A percentile compares a stretch with the other conserved stretches of the same genome.
These are phyloP conservation scores for Saturnispora hagleri DNA, from an alignment of 805 yeast species.

Conservation along the genomic window DNA sequence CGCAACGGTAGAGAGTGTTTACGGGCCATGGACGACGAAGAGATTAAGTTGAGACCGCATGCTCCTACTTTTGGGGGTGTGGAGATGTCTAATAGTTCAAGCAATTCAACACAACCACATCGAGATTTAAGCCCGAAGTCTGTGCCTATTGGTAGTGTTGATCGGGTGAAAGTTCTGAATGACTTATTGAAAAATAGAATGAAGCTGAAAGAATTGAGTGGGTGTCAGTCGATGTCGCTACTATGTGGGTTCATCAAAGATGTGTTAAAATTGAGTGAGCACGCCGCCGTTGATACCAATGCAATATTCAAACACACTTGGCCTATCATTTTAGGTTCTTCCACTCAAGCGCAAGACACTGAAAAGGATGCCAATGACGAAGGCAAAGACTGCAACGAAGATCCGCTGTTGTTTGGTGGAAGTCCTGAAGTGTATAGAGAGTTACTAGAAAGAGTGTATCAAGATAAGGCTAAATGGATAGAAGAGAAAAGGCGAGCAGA, in stretches of 20 bases:
- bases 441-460: background rate
- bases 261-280: constrained; percentile 15
- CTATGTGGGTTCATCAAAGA: constrained; percentile 21
- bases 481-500: constrained; percentile 7
- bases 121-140: constrained; percentile 2
- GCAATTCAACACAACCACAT: constrained; percentile 1
- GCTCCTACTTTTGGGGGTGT: constrained; percentile 19
- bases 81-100: background rate
- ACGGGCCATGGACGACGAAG: constrained; percentile 5
- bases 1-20: background rate
- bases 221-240: constrained; percentile 24
- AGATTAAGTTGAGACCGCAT: constrained; percentile 13
- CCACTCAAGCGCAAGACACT: background rate
- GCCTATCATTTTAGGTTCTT: constrained; percentile 1
- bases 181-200: constrained; percentile 15
- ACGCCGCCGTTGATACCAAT: background rate
- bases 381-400: background rate
- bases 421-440: constrained; percentile 4
- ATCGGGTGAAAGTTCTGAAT: constrained; percentile 28
- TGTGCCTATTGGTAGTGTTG: constrained; percentile 5
- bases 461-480: background rate
- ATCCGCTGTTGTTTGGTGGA: background rate
- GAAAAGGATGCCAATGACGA: background rate
- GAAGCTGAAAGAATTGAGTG: constrained; percentile 17
- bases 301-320: constrained; percentile 1